These are phyloP conservation scores for Xylaria arbuscula DNA, from an alignment of 2,329 filamentous ascomycete species.

Conservation along the genomic window DNA sequence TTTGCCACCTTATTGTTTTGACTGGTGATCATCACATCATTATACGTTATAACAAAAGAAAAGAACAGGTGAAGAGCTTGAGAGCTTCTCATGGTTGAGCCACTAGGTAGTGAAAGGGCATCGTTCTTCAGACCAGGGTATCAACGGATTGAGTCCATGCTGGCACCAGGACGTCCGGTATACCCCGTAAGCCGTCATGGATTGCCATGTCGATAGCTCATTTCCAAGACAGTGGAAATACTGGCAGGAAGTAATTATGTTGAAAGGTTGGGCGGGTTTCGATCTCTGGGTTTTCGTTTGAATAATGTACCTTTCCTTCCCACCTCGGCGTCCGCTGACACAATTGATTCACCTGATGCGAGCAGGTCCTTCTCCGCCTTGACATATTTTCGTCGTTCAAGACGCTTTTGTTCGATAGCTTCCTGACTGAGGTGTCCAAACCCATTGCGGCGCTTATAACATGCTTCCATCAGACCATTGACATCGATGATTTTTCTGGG, in stretches of 20 bases:
- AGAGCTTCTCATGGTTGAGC: background rate
- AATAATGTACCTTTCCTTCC: conserved; percentile 61
- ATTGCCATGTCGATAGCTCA: background rate
- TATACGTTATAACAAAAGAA: conserved; percentile 24
- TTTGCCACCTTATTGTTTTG: conserved; percentile 18
- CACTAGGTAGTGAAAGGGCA: background rate
- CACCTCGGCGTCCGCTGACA: conserved; percentile 50
- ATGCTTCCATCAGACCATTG: conserved; percentile 83
- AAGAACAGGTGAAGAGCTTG: background rate
- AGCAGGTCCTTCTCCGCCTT: conserved; percentile 59
- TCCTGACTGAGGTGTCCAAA: conserved; percentile 86
- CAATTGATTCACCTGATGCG: conserved; percentile 46
- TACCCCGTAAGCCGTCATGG: background rate
- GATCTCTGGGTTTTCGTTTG: conserved; percentile 52
- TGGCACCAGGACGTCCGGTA: background rate
- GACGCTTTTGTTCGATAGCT: conserved; percentile 79
- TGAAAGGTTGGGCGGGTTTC: conserved; percentile 45
- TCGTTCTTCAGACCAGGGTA: background rate
- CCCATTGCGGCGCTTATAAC: conserved; percentile 81
- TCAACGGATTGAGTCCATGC: background rate
- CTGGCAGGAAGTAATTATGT: background rate
- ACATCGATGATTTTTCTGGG: conserved; percentile 84
- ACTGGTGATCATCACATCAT: conserved; percentile 32
- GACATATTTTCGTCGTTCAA: conserved; percentile 69
- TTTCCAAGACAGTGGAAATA: background rate